Evolutionary conservation across 2,329 filamentous ascomycete genomes (phyloP), one percentile per base, ranked within the genome.

Genomic region (Aschersonia sp.): DNA sequence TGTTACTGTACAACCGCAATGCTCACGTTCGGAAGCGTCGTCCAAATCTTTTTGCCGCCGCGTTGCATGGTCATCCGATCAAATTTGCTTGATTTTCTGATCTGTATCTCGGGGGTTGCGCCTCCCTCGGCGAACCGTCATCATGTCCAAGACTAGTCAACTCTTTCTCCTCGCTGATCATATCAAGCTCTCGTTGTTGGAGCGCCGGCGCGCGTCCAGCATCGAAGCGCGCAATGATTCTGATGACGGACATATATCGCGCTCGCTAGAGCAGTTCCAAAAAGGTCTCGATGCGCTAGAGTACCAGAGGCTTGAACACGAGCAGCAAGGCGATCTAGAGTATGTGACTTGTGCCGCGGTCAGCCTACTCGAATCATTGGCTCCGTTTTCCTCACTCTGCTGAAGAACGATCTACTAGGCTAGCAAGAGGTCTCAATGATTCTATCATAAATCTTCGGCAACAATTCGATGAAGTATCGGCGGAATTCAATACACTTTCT

Each of bases 101-200:
- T 12, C 14, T 41, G 40, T 22, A 11, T 41, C 5, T 41, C 40
- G 40, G 40, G 9, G 40, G 14, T 41, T n/a, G 7, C 9, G 7
- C 7, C 7, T n/a, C 14, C 40, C 35, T 39, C 9, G 9, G 35
- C 35, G 35, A 39, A 39, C 9, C 8, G 12, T 39, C 35, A 41
- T 6, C 48, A 66, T 66, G 63, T 61, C 63, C 41, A 81, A 74
- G 55, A 66, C 76, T 40, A 81, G 79, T 59, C 89, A 95, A 65
- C 82, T 97, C 55, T 87, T 89, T 63, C 83, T 97, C 47, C 79
- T 97, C 49, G 87, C 89, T 59, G 92, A 98, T 68, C 90, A 97
- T 66, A 86, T 97, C 73, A 95, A 97, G 68, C 79, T 97, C 51
- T 95, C 89, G 11, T 76, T 98, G 12, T 80, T 97, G 30, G 92